Base-by-base conservation (phyloP, 2,329 filamentous ascomycete species). In the Corinectria fuckeliana region DNA sequence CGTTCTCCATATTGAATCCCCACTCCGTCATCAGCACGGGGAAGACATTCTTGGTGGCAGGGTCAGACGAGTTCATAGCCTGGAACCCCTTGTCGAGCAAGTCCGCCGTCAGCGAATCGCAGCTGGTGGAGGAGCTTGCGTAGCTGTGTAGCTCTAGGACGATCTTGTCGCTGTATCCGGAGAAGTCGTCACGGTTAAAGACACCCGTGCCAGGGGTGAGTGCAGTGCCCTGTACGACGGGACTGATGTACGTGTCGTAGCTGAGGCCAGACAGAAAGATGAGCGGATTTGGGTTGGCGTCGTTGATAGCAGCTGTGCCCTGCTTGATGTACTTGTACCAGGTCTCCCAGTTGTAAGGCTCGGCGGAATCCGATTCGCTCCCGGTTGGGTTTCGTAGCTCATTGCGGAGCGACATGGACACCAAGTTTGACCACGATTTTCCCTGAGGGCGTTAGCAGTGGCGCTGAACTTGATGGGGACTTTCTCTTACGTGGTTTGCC, bases 101-200 rank as follows among this genome's bases (percentile, higher is more conserved):
- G 16, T 79, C 79, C 49, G 74, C 71, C 61, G 77, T 72, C 11
- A 87, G 76, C 8, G 73, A 74, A 8, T 70, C 69, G 70, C 85
- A 88, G 66, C 75, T 79, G 0, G 71, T 77, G 3, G 80, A 79
- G n/a, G 71, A 68, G 63, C 79, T 85, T 60, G 85, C 76, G 71
- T 88, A 88, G 74, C 85, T 87, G 77, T 88, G 85, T 9, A 88
- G 75, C 71, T 88, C 85, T 2, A 87, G 77, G 7, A 85, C 84
- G 0, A 87, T 76, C 74, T 87, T 87, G 66, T 85, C 72, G 1
- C 73, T 73, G 69, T 81, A 84, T 1, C 77, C 79, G 2, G 74
- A 62, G 64, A 86, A 87, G 65, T 83, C 80, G 13, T 66, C 66
- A 3, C 75, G 69, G 51, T 67, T 73, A 66, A 85, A 87, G 3